Evolutionary conservation across 2,329 filamentous ascomycete species (phyloP), one percentile per base, ranked within the genome.

Genomic region (Metarhizium robertsii): DNA sequence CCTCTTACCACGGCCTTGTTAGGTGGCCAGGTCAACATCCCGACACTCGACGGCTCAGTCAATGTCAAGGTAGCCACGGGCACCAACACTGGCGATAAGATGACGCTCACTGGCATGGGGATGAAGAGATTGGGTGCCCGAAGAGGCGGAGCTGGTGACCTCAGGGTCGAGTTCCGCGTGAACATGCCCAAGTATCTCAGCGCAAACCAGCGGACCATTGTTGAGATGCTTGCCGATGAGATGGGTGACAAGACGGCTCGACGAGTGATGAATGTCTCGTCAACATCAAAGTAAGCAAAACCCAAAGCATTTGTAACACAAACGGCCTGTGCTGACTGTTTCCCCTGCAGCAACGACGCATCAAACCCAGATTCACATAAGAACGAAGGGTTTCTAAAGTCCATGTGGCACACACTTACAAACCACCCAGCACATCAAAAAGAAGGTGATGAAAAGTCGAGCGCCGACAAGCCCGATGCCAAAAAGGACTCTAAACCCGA

Each of bases 151-250:
- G 82, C 79, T 34, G 94, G 94, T 60, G 94, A 99, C 67, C 74
- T 99, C 58, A 87, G 84, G 68, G 91, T 99, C 6, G 92, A 99
- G 70, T 99, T 96, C 80, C 90, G 90, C 70, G 89, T 99, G 49
- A 77, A 82, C 54, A 96, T 97, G 90, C 94, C 94, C 49, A 97
- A 96, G 74, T 96, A 92, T 66, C 78, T 99, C 61, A 90, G 82
- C 54, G 82, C 87, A 49, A 97, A 96, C 73, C 92, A 99, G 75
- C 82, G 94, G 54, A 95, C 90, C 1, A 88, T 99, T 57, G 75
- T 95, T 48, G 94, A 99, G 75, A 92, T 97, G 83, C 82, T 99
- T 61, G 94, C 94, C 6, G 92, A 99, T 65, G 94, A 99, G 75
- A 87, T 99, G 84, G 86, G 83, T 43, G 94, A 99, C 72, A 91